Evolutionary conservation across 2,329 filamentous ascomycete species (phyloP).

Genomic region (Diplocarpon mali): DNA sequence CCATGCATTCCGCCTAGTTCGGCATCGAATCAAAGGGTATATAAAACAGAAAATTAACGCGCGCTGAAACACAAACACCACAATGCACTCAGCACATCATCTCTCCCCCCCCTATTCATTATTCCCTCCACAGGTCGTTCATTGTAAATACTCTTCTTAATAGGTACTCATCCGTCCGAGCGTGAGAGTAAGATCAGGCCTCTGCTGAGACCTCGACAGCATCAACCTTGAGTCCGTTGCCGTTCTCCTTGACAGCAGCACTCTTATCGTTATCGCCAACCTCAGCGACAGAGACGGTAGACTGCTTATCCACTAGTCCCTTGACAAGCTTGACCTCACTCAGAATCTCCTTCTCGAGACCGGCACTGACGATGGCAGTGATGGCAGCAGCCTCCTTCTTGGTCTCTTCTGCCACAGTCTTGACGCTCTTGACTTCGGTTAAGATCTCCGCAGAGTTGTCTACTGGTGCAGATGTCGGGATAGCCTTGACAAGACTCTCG

Average conservation of each 20-base stretch:
- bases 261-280: slow-evolving; percentile 15
- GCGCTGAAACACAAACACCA: background rate
- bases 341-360: slow-evolving; percentile 6
- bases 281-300: slow-evolving; percentile 4
- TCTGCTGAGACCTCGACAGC: slow-evolving; percentile 11
- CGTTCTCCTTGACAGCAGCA: slow-evolving; percentile 11
- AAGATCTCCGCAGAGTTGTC: slow-evolving; percentile 11
- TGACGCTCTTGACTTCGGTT: slow-evolving; percentile 10
- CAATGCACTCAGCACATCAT: background rate
- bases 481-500: slow-evolving; percentile 7
- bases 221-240: slow-evolving; percentile 13
- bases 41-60: background rate
- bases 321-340: slow-evolving; percentile 12
- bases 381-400: slow-evolving; percentile 7
- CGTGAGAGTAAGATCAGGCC: background rate
- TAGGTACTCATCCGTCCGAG: background rate
- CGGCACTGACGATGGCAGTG: background rate
- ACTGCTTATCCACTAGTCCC: slow-evolving; percentile 5
- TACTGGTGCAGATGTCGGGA: slow-evolving; percentile 1
- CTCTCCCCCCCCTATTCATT: background rate
- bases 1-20: background rate
- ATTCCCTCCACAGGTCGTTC: no score
- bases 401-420: slow-evolving; percentile 6
- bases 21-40: background rate
- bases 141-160: no score